phyloP scores from a whole-genome alignment of 208 protist species.

The Acanthamoeba triangularis region DNA sequence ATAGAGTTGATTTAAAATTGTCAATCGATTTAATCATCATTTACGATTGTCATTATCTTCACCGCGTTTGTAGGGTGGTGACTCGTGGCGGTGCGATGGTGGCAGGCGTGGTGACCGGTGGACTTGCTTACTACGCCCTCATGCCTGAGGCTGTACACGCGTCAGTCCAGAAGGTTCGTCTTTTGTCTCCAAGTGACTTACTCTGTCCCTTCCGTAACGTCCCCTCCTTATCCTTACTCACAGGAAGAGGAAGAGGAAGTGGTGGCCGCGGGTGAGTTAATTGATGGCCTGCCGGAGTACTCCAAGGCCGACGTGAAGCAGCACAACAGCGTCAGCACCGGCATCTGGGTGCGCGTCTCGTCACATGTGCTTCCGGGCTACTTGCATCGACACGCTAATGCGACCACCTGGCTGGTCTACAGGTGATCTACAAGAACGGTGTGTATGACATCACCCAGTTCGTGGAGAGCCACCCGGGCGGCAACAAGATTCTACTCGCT shows the following conservation, averaged over 20 bases:
- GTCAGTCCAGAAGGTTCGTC: background rate
- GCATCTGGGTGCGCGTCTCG: slow-evolving; percentile 85
- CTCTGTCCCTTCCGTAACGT: background rate
- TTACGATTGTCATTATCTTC: background rate
- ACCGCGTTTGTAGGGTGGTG: background rate
- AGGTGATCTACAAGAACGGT: slow-evolving; percentile 89
- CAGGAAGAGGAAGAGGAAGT: slow-evolving; percentile 22
- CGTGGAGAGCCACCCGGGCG: slow-evolving; percentile 91
- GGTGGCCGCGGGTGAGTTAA: background rate
- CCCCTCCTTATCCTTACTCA: background rate
- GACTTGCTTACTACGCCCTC: background rate
- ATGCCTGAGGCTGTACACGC: background rate
- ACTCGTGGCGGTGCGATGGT: background rate
- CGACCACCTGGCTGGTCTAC: background rate
- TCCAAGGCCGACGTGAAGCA: slow-evolving; percentile 62
- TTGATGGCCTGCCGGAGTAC: slow-evolving; percentile 72
- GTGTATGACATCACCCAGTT: slow-evolving; percentile 94
- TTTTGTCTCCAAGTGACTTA: no score
- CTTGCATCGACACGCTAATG: no score
- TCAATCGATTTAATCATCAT: background rate
- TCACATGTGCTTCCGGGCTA: background rate
- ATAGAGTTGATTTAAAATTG: background rate
- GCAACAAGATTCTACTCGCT: slow-evolving; percentile 91
- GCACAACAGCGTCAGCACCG: slow-evolving; percentile 51
- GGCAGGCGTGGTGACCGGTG: background rate